Percentiles rank a stretch among this genome's conserved stretches.
Conservation (phyloP, 306 rosid species). For the Begonia peltatifolia region DNA sequence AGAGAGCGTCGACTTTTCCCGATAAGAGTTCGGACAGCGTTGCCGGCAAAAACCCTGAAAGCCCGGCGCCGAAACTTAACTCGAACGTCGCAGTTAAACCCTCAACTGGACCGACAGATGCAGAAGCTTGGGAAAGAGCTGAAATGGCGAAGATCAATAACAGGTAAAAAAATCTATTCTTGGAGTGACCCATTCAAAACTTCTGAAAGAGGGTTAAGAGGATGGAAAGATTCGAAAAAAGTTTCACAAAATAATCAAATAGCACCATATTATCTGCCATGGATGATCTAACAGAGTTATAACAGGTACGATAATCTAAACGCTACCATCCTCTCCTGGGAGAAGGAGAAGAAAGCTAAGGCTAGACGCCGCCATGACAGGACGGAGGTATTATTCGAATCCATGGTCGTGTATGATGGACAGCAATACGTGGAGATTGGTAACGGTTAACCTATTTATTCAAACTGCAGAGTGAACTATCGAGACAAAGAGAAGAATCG, state of each 20-base stretch:
- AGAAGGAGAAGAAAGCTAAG: slow-evolving; percentile 34
- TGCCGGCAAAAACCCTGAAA: slow-evolving; percentile 14
- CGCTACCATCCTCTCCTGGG: slow-evolving; percentile 48
- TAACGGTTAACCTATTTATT: background rate
- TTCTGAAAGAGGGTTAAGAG: too few relatives aligned
- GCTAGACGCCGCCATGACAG: slow-evolving; percentile 21
- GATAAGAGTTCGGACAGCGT: slow-evolving; percentile 7
- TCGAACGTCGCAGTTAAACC: slow-evolving; percentile 4
- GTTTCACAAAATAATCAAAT: too few relatives aligned
- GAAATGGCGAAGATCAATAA: slow-evolving; percentile 36
- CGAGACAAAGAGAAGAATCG: slow-evolving; percentile 21
- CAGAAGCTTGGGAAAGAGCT: slow-evolving; percentile 56
- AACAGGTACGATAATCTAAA: slow-evolving; percentile 42
- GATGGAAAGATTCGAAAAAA: too few relatives aligned
- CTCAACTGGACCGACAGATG: slow-evolving; percentile 15
- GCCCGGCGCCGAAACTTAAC: slow-evolving; percentile 4
- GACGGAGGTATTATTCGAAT: slow-evolving; percentile 31
- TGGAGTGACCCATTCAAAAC: too few relatives aligned
- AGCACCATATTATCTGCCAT: too few relatives aligned
- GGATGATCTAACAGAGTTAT: too few relatives aligned
- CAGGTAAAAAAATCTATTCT: slow-evolving; percentile 21
- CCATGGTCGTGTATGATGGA: too few relatives aligned
- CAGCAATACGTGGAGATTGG: too few relatives aligned
- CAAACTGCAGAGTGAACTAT: slow-evolving; percentile 28
- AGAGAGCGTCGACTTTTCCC: slow-evolving; percentile 17